Percentiles rank a stretch among this genome's conserved stretches.
These are phyloP conservation scores for Canavalia gladiata DNA, from an alignment of 306 rosid genomes.

Conservation along the genomic window DNA sequence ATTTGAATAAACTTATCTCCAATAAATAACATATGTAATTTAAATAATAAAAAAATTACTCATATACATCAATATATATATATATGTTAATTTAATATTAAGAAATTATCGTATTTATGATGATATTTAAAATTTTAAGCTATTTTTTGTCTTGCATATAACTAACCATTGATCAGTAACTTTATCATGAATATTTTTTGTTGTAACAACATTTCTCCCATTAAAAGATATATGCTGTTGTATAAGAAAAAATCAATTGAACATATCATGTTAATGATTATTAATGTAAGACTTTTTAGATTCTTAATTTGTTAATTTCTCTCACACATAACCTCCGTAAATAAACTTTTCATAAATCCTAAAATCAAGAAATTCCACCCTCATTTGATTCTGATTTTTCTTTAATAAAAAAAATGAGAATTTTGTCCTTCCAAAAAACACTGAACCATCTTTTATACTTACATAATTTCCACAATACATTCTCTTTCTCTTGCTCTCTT, in stretches of 20 bases:
- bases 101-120: too few relatives aligned
- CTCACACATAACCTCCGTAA: slow-evolving; percentile 52
- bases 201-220: too few relatives aligned
- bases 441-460: slow-evolving; percentile 38
- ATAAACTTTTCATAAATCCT: slow-evolving; percentile 54
- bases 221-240: background rate
- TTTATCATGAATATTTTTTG: too few relatives aligned
- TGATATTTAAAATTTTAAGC: too few relatives aligned
- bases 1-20: too few relatives aligned
- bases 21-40: too few relatives aligned
- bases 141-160: background rate
- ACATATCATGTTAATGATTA: slow-evolving; percentile 41
- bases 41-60: too few relatives aligned
- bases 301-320: background rate
- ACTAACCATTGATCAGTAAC: background rate
- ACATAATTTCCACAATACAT: slow-evolving; percentile 32
- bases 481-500: slow-evolving; percentile 40
- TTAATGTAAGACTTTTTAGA: slow-evolving; percentile 21
- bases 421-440: slow-evolving; percentile 44
- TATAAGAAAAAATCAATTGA: too few relatives aligned
- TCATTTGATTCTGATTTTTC: background rate
- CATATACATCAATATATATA: too few relatives aligned
- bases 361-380: slow-evolving; percentile 33
- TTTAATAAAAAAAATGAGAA: background rate
- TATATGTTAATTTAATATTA: too few relatives aligned